A percentile compares a stretch with the other conserved stretches of the same genome.
These are phyloP conservation scores for Pythium pyrilobum DNA, from an alignment of 352 stramenopile genomes.

Conservation along the genomic window DNA sequence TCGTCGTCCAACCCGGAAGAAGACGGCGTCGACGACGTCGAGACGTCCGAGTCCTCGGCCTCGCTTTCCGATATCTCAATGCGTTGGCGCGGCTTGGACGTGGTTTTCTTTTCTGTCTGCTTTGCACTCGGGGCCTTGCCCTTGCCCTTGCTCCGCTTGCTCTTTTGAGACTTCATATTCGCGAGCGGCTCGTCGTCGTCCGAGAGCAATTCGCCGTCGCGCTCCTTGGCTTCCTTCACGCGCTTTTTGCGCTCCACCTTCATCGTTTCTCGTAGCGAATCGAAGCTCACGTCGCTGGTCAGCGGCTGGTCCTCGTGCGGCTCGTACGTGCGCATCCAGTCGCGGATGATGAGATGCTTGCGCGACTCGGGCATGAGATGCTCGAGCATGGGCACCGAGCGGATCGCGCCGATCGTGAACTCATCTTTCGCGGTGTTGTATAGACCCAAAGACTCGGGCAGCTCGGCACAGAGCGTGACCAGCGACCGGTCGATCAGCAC, in stretches of 20 bases:
- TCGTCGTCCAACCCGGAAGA: constrained; percentile 5
- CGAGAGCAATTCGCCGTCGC: constrained; percentile 38
- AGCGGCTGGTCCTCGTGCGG: constrained; percentile 45
- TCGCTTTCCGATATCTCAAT: constrained; percentile 7
- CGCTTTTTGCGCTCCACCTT: constrained; percentile 46
- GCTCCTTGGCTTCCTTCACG: constrained; percentile 28
- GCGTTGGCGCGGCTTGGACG: constrained; percentile 12
- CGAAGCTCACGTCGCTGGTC: constrained; percentile 48
- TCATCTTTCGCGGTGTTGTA: constrained; percentile 75
- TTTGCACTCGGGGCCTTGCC: constrained; percentile 4
- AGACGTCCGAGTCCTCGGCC: constrained; percentile 6
- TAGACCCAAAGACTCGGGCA: constrained; percentile 73
- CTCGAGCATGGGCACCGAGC: constrained; percentile 48
- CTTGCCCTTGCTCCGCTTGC: constrained; percentile 15
- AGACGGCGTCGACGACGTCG: constrained; percentile 14
- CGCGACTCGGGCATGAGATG: constrained; percentile 42
- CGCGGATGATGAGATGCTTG: constrained; percentile 58
- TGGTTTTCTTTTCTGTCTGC: background rate
- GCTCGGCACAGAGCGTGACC: constrained; percentile 66
- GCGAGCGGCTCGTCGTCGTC: constrained; percentile 11
- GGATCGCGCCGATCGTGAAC: constrained; percentile 51
- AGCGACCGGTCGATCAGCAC: constrained; percentile 73
- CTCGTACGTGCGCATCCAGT: constrained; percentile 74
- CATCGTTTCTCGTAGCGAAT: constrained; percentile 39
- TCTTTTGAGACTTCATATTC: background rate